Conservation (phyloP, 768 basidiomycete genomes). For the Russula virescens region DNA sequence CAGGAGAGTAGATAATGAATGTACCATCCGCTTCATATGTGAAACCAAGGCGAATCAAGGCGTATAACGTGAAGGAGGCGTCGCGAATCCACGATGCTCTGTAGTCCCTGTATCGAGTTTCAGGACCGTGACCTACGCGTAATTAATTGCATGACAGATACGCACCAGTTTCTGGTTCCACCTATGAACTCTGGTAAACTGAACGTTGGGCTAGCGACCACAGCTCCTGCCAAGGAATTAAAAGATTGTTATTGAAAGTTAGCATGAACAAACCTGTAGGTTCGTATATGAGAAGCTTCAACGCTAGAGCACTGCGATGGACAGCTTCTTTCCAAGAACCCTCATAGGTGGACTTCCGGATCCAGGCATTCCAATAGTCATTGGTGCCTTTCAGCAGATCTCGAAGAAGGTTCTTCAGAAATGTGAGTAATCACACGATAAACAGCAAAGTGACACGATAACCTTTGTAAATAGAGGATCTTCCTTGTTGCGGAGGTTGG, state of each 20-base stretch:
- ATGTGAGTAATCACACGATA: neutral
- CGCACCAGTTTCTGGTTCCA: slow-evolving; percentile 81
- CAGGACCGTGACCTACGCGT: neutral
- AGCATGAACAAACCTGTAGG: slow-evolving; percentile 55
- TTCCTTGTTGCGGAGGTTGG: slow-evolving; percentile 45
- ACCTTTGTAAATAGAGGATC: slow-evolving; percentile 73
- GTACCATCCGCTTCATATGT: slow-evolving; percentile 87
- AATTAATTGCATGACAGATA: neutral
- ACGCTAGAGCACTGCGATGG: slow-evolving; percentile 83
- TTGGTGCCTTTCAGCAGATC: slow-evolving; percentile 63
- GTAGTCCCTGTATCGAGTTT: slow-evolving; percentile 7
- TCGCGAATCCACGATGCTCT: slow-evolving; percentile 93
- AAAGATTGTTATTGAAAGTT: neutral
- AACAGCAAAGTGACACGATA: slow-evolving; percentile 4
- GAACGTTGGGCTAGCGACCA: slow-evolving; percentile 94
- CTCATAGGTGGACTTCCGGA: slow-evolving; percentile 79
- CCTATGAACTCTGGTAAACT: slow-evolving; percentile 90
- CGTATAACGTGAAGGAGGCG: slow-evolving; percentile 92
- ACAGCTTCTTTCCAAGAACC: slow-evolving; percentile 97
- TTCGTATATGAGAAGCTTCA: slow-evolving; percentile 90
- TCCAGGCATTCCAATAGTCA: slow-evolving; percentile 85
- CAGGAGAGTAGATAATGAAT: slow-evolving; percentile 19
- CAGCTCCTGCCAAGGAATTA: slow-evolving; percentile 53
- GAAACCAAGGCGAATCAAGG: slow-evolving; percentile 88
- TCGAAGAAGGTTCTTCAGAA: slow-evolving; percentile 47